phyloP scores from a whole-genome alignment of 2,329 filamentous ascomycete species.

The Aspergillus clavatus region DNA sequence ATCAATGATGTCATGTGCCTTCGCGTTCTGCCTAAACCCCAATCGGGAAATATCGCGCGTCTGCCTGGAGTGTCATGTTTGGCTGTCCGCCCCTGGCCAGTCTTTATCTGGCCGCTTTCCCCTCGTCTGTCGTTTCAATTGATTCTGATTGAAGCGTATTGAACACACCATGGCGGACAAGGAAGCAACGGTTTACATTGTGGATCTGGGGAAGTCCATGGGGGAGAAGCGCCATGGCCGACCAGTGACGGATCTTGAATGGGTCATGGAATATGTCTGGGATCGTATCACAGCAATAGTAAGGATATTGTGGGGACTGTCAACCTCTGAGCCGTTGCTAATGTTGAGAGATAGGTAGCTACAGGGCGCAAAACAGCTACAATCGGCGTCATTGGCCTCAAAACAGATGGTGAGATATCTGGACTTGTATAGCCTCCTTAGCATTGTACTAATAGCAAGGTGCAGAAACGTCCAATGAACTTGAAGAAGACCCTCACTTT shows the following conservation, averaged over 20 bases:
- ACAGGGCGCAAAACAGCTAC: constrained; percentile 70
- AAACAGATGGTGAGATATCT: constrained; percentile 59
- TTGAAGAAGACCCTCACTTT: constrained; percentile 66
- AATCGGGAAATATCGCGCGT: constrained; percentile 40
- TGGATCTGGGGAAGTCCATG: constrained; percentile 88
- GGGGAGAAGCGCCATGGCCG: constrained; percentile 66
- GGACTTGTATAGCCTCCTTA: constrained; percentile 2
- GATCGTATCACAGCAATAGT: constrained; percentile 79
- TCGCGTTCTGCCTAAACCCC: constrained; percentile 30
- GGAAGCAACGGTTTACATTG: constrained; percentile 84
- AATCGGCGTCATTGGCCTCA: constrained; percentile 75
- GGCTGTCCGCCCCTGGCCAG: background rate
- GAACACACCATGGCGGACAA: constrained; percentile 72
- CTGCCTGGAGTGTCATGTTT: constrained; percentile 30
- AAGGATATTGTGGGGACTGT: constrained; percentile 28
- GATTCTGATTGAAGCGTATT: background rate
- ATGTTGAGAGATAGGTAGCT: constrained; percentile 41
- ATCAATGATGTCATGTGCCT: constrained; percentile 37
- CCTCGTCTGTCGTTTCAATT: background rate
- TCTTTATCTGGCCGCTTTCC: background rate
- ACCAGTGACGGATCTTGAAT: constrained; percentile 76
- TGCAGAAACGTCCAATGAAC: constrained; percentile 61
- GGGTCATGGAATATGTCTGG: constrained; percentile 88
- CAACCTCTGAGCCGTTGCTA: background rate
- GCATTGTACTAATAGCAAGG: constrained; percentile 8